phyloP scores from a whole-genome alignment of 2,329 filamentous ascomycete genomes.

The Xylaria sp. region DNA sequence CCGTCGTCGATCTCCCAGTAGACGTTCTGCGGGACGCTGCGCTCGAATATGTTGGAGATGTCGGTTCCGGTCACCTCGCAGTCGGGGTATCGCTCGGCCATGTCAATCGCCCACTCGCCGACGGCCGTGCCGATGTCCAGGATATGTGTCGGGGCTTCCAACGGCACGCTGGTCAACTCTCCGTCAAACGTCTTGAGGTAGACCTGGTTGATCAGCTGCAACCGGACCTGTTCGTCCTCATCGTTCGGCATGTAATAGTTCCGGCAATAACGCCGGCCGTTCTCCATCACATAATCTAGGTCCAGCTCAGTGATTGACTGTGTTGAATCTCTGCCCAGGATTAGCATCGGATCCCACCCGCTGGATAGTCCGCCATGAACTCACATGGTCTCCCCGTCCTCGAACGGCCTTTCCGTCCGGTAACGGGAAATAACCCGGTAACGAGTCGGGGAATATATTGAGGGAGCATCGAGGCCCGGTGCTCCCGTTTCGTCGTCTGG shows the following conservation, averaged over 20 bases:
- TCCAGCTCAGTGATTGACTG: constrained; percentile 53
- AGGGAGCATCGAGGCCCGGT: constrained; percentile 43
- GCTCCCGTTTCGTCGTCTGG: constrained; percentile 28
- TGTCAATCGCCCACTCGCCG: constrained; percentile 55
- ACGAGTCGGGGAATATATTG: constrained; percentile 46
- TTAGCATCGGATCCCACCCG: constrained; percentile 12
- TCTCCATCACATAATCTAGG: constrained; percentile 61
- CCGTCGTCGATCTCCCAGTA: constrained; percentile 64
- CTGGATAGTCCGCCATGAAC: constrained; percentile 25
- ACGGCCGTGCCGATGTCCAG: constrained; percentile 64
- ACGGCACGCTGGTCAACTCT: constrained; percentile 47
- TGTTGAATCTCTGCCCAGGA: constrained; percentile 40
- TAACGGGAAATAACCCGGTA: constrained; percentile 43
- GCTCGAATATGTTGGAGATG: constrained; percentile 61
- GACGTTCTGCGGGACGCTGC: constrained; percentile 58
- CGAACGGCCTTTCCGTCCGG: constrained; percentile 39
- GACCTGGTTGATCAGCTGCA: constrained; percentile 65
- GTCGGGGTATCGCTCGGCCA: constrained; percentile 55
- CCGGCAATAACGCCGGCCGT: constrained; percentile 65
- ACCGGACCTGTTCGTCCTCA: constrained; percentile 64
- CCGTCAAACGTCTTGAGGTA: constrained; percentile 56
- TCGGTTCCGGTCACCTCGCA: constrained; percentile 63
- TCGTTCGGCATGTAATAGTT: constrained; percentile 70
- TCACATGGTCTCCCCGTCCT: constrained; percentile 46
- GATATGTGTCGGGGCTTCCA: constrained; percentile 47